Conservation (phyloP, 495 filamentous ascomycete species). For the Halenospora varia region DNA sequence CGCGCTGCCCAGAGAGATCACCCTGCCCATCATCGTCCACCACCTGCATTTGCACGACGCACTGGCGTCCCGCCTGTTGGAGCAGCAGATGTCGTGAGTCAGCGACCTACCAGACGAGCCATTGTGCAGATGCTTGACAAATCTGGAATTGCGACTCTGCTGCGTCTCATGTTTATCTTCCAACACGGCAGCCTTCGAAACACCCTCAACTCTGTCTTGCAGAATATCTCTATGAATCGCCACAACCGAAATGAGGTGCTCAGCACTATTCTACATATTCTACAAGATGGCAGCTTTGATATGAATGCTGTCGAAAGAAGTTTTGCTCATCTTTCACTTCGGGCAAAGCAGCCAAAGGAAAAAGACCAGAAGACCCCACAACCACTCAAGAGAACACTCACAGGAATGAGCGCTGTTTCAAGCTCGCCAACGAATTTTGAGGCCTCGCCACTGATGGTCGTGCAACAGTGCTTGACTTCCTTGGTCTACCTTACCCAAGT, state of each 20-base stretch:
- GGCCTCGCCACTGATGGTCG: conserved; percentile 87
- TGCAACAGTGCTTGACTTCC: conserved; percentile 87
- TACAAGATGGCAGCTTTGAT: conserved; percentile 95
- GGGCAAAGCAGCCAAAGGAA: conserved; percentile 74
- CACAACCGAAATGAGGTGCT: conserved; percentile 95
- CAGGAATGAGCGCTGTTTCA: conserved; percentile 30
- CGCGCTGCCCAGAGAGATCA: conserved; percentile 44
- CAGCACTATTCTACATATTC: conserved; percentile 82
- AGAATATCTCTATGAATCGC: conserved; percentile 86
- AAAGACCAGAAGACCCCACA: conserved; percentile 72
- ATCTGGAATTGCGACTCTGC: conserved; percentile 84
- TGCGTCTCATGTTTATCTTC: conserved; percentile 95
- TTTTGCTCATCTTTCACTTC: conserved; percentile 86
- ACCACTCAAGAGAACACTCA: conserved; percentile 61
- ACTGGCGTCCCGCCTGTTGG: conserved; percentile 9
- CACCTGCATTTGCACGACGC: conserved; percentile 28
- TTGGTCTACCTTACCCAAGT: conserved; percentile 76
- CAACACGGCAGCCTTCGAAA: conserved; percentile 74
- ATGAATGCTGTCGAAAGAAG: conserved; percentile 91
- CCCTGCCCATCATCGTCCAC: conserved; percentile 13
- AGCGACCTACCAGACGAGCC: conserved; percentile 70
- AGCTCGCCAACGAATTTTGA: conserved; percentile 56
- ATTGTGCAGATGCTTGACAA: conserved; percentile 97
- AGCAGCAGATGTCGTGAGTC: conserved; percentile 23
- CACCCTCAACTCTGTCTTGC: conserved; percentile 78